Percentiles rank a stretch among this genome's conserved stretches.
phyloP scores from a whole-genome alignment of 2,329 filamentous ascomycete species.

The Hirsutella rhossiliensis region DNA sequence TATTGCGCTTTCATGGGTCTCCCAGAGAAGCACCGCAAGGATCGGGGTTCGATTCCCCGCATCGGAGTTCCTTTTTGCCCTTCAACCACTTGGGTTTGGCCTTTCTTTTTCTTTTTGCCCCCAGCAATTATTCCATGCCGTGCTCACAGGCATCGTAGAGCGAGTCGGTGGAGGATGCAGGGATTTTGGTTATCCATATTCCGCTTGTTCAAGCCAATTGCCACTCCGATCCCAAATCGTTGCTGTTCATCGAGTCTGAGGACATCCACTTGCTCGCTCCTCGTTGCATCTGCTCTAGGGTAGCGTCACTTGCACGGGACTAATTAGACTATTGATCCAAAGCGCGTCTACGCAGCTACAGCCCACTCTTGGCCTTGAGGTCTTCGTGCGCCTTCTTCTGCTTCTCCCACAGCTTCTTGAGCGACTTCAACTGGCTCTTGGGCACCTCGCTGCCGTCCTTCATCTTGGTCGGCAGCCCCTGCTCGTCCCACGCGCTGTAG shows the following conservation, averaged over 20 bases:
- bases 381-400: slow-evolving; percentile 79
- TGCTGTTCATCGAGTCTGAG: too few relatives aligned
- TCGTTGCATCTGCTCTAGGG: too few relatives aligned
- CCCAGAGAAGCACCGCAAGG: slow-evolving; percentile 7
- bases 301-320: too few relatives aligned
- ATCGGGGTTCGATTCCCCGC: slow-evolving; percentile 12
- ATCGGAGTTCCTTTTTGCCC: slow-evolving; percentile 6
- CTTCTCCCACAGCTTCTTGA: slow-evolving; percentile 80
- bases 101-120: slow-evolving; percentile 3
- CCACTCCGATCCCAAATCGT: too few relatives aligned
- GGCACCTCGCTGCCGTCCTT: slow-evolving; percentile 68
- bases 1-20: slow-evolving; percentile 10
- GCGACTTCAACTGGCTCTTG: slow-evolving; percentile 69
- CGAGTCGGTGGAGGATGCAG: too few relatives aligned
- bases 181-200: too few relatives aligned
- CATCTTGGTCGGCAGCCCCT: slow-evolving; percentile 69
- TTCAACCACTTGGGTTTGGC: too few relatives aligned
- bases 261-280: too few relatives aligned
- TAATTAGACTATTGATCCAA: too few relatives aligned
- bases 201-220: too few relatives aligned
- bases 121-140: too few relatives aligned
- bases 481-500: slow-evolving; percentile 70
- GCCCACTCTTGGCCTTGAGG: slow-evolving; percentile 7
- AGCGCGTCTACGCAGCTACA: background rate
- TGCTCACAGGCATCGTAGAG: too few relatives aligned